A percentile compares a stretch with the other conserved stretches of the same genome.
These are phyloP conservation scores for Cokeromyces recurvatus DNA, from an alignment of 371 early-diverging fungal species.

Conservation along the genomic window DNA sequence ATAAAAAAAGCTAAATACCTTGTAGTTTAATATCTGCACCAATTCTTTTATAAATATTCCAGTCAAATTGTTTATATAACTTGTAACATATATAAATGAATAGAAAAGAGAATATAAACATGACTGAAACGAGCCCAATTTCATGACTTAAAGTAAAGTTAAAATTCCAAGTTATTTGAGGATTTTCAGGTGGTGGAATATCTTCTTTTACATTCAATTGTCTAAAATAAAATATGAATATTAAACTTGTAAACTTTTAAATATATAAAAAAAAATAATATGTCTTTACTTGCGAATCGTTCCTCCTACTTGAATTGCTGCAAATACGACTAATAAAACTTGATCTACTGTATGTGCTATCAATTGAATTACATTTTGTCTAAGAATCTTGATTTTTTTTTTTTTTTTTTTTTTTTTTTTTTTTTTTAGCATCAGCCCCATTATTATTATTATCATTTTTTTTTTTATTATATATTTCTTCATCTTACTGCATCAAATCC, in stretches of 20 bases:
- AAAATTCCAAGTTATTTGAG: constrained; percentile 16
- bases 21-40: constrained; percentile 42
- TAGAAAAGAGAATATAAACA: constrained; percentile 19
- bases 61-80: constrained; percentile 40
- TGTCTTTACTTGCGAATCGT: constrained; percentile 39
- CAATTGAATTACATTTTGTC: constrained; percentile 47
- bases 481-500: constrained; percentile 45
- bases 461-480: neutral
- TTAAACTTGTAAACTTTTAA: no score
- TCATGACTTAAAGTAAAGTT: constrained; percentile 29
- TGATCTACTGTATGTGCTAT: constrained; percentile 35
- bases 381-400: no score
- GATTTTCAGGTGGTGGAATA: constrained; percentile 5
- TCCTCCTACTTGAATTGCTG: constrained; percentile 37
- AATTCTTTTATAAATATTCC: constrained; percentile 41
- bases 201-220: constrained; percentile 12
- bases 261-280: no score
- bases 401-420: no score
- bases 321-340: constrained; percentile 31
- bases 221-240: constrained; percentile 14
- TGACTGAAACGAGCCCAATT: constrained; percentile 23
- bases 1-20: constrained; percentile 8
- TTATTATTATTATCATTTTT: neutral
- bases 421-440: no score
- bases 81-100: constrained; percentile 28